Evolutionary conservation across 2,329 filamentous ascomycete genomes (phyloP), one percentile per base, ranked within the genome.

Genomic region (Neonectria coccinea): DNA sequence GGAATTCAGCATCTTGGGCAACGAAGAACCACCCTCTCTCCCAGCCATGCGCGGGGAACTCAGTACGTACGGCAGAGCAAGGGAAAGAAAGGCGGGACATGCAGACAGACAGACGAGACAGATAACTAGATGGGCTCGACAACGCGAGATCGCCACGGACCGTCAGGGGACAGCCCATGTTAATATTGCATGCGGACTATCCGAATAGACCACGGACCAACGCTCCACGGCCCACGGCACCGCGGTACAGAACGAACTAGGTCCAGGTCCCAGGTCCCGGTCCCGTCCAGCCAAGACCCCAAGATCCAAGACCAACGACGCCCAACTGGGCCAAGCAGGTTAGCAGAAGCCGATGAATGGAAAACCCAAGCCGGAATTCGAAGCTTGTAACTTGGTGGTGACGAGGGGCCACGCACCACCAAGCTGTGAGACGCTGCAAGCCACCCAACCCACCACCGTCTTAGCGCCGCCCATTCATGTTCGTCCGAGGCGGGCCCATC

Each of bases 321-420:
- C 29, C 29, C 29, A 29, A 16, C 54, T 56, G 61, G 45, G 59
- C 61, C 53, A 62, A 53, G 39, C 45, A 59, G 47, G 65, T 59
- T 66, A 71, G 67, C 54, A 36, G 27, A 65, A 63, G 41, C 36
- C 14, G 52, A 56, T 57, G 25, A 25, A 25, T 25, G 25, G 2
- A 25, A 25, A 25, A 25, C 65, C 64, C 58, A 63, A 56, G 71
- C 70, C 71, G 71, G 70, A 67, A 72, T 71, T 70, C 67, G 65
- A 57, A 57, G 55, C 67, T 51, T 25, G 25, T 25, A 25, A 6
- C 25, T 25, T 25, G 25, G 52, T 47, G 58, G 62, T 62, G 47
- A 68, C 47, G 59, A 25, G 58, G 52, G 52, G 11, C 62, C 63
- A 58, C 48, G 42, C 56, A 55, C 50, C 55, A 69, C 42, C 39